These are phyloP conservation scores for Penicillium parvum DNA, from an alignment of 495 filamentous ascomycete genomes.

Conservation along the genomic window DNA sequence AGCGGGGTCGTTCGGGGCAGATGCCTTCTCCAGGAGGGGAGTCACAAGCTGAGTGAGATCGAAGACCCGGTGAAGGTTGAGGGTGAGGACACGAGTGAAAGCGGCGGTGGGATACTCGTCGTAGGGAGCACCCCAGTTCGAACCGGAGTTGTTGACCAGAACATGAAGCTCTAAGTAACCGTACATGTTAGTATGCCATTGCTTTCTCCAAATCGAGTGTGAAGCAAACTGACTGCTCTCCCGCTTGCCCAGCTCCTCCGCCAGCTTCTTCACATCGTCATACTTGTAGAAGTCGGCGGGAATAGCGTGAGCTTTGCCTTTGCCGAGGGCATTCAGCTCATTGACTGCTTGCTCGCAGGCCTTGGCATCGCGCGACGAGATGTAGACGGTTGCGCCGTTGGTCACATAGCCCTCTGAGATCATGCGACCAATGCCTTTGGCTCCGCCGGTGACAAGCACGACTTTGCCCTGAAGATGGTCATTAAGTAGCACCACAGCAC, in stretches of 20 bases:
- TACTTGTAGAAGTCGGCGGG: constrained; percentile 71
- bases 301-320: constrained; percentile 59
- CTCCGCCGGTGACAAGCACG: constrained; percentile 68
- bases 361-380: constrained; percentile 66
- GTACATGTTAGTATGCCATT: constrained; percentile 5
- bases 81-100: constrained; percentile 68
- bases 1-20: constrained; percentile 45
- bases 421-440: constrained; percentile 73
- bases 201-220: neutral
- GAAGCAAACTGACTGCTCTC: constrained; percentile 50
- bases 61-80: constrained; percentile 78
- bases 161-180: constrained; percentile 56
- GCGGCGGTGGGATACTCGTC: constrained; percentile 65
- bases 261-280: constrained; percentile 61
- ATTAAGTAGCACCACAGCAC: constrained; percentile 2
- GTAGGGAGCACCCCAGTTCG: constrained; percentile 65
- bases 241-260: constrained; percentile 55
- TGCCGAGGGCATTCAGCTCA: constrained; percentile 59
- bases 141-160: constrained; percentile 77
- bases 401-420: constrained; percentile 72
- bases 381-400: constrained; percentile 81
- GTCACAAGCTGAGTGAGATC: constrained; percentile 70
- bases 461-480: constrained; percentile 60
- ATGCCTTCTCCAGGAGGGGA: constrained; percentile 60
- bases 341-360: constrained; percentile 54